Conservation (phyloP, 441 rosid genomes). For the Euphorbia schlechtendalii region DNA sequence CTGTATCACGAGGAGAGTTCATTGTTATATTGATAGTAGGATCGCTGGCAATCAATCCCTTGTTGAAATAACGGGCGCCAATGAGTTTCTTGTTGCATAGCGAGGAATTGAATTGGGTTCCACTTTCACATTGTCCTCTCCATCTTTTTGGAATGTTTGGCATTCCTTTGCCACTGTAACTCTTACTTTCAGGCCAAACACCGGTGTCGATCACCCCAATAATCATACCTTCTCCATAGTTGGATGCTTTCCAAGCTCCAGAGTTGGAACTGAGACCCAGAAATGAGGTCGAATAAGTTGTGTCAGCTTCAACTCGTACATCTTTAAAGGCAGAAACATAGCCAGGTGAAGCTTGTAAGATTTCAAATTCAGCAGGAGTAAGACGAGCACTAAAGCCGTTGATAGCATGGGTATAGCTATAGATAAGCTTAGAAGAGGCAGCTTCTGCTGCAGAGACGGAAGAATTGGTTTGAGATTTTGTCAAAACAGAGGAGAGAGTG, state of each 20-base stretch:
- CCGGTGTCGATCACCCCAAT: too few relatives aligned
- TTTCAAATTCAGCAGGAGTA: conserved; percentile 10
- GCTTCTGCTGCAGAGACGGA: background rate
- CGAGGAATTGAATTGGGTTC: conserved; percentile 20
- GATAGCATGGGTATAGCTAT: conserved; percentile 4
- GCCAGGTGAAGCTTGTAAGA: conserved; percentile 32
- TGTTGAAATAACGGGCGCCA: conserved; percentile 57
- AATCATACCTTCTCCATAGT: too few relatives aligned
- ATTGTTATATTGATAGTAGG: conserved; percentile 43
- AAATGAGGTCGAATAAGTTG: conserved; percentile 49
- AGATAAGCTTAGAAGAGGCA: conserved; percentile 9
- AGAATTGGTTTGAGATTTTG: background rate
- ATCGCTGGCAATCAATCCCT: conserved; percentile 34
- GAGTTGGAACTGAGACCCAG: conserved; percentile 41
- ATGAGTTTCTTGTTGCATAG: conserved; percentile 24
- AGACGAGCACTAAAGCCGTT: too few relatives aligned
- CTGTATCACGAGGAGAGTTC: conserved; percentile 61
- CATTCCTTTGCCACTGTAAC: conserved; percentile 27
- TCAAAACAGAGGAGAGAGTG: conserved; percentile 13
- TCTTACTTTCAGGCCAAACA: conserved; percentile 77
- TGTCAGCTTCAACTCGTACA: conserved; percentile 34
- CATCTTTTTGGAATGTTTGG: conserved; percentile 15
- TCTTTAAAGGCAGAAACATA: conserved; percentile 38
- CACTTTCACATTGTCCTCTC: conserved; percentile 23
- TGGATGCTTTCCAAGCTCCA: conserved; percentile 49